Evolutionary conservation across 208 protist genomes (phyloP).

Genomic region (Wallacemonas sp.): DNA sequence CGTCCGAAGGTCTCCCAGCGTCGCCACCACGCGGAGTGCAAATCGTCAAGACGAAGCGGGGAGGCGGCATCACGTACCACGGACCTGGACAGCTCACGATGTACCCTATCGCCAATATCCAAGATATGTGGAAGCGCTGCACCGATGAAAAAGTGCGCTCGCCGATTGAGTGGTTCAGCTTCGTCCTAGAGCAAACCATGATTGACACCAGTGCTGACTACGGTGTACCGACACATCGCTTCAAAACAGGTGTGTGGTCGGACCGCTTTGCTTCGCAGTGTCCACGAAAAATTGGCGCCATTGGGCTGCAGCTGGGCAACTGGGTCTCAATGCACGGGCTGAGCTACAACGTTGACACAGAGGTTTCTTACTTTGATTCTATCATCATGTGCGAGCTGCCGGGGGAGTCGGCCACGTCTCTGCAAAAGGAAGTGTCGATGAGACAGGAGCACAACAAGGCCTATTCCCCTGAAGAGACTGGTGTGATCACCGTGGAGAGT

Average conservation of each 20-base stretch:
- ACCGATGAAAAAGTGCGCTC: slow-evolving; percentile 56
- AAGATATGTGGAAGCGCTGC: slow-evolving; percentile 62
- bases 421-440: slow-evolving; percentile 43
- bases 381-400: slow-evolving; percentile 90
- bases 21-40: slow-evolving; percentile 31
- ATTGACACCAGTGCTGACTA: slow-evolving; percentile 54
- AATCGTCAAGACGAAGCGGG: slow-evolving; percentile 67
- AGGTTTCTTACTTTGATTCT: slow-evolving; percentile 67
- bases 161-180: slow-evolving; percentile 87
- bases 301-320: slow-evolving; percentile 84
- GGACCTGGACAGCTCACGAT: slow-evolving; percentile 87
- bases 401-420: slow-evolving; percentile 56
- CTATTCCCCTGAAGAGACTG: slow-evolving; percentile 2
- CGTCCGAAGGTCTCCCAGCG: slow-evolving; percentile 46
- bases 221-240: slow-evolving; percentile 60
- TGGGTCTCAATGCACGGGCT: slow-evolving; percentile 91
- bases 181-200: slow-evolving; percentile 75
- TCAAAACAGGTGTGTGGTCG: slow-evolving; percentile 76
- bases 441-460: neutral
- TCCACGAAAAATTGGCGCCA: slow-evolving; percentile 72
- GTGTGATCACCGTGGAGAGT: slow-evolving; percentile 8
- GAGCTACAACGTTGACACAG: slow-evolving; percentile 71
- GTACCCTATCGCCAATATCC: slow-evolving; percentile 85
- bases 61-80: slow-evolving; percentile 89
- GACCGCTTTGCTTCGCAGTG: slow-evolving; percentile 27